These are phyloP conservation scores for Noccaea caerulescens DNA, from an alignment of 345 rosid genomes.

Conservation along the genomic window DNA sequence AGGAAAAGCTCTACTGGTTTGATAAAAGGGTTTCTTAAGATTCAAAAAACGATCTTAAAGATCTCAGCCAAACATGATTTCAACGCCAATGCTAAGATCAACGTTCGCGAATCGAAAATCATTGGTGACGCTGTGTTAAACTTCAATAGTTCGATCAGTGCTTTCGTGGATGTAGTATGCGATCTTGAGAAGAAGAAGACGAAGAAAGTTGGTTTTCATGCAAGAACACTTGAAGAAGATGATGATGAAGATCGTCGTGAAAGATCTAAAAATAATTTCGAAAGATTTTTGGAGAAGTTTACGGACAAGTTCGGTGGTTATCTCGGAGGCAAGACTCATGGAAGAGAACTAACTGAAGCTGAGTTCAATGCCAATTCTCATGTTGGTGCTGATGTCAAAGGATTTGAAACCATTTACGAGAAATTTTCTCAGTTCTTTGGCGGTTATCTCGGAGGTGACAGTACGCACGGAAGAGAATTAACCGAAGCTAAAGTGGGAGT, in stretches of 20 bases:
- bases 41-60: constrained; percentile 11
- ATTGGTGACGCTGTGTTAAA: not conserved
- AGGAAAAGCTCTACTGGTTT: constrained; percentile 23
- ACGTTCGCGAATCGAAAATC: not conserved
- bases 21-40: constrained; percentile 11
- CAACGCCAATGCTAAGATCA: constrained; percentile 34
- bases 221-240: constrained; percentile 21
- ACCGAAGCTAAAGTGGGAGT: not conserved
- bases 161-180: constrained; percentile 13
- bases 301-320: not conserved
- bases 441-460: not conserved
- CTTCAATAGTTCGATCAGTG: constrained; percentile 19
- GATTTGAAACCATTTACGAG: not conserved
- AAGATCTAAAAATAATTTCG: not conserved
- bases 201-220: constrained; percentile 4
- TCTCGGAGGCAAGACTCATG: constrained; percentile 3
- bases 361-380: not conserved
- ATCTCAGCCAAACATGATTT: constrained; percentile 37
- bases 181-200: constrained; percentile 27
- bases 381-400: constrained; percentile 7
- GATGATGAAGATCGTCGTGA: not conserved
- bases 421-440: not conserved
- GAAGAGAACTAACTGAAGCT: constrained; percentile 23
- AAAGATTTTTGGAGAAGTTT: not conserved
- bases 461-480: constrained; percentile 11